phyloP scores from a whole-genome alignment of 768 basidiomycete genomes.

The Agaricus blazei region DNA sequence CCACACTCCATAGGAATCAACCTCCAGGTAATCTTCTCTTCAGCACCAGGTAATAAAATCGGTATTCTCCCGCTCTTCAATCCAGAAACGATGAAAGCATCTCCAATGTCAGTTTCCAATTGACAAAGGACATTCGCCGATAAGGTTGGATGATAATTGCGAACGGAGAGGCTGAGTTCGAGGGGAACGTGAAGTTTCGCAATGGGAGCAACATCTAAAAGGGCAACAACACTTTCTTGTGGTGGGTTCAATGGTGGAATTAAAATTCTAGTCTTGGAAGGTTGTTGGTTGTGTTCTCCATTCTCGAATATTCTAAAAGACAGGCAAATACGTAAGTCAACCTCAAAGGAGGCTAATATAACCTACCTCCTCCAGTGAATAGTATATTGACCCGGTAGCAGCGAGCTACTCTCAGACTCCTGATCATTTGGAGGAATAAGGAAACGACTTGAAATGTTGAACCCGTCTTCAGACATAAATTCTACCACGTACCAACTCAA shows the following conservation, averaged over 20 bases:
- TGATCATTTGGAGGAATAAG: constrained; percentile 33
- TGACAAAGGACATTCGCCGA: constrained; percentile 69
- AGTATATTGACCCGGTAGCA: constrained; percentile 54
- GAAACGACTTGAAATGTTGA: constrained; percentile 51
- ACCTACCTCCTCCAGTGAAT: constrained; percentile 61
- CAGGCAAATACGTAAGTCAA: constrained; percentile 1
- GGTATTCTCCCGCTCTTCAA: constrained; percentile 62
- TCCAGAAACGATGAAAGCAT: constrained; percentile 82
- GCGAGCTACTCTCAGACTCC: constrained; percentile 26
- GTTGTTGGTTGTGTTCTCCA: constrained; percentile 37
- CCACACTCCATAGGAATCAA: constrained; percentile 76
- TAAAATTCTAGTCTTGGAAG: constrained; percentile 43
- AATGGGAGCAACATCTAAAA: constrained; percentile 56
- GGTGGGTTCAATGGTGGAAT: constrained; percentile 65
- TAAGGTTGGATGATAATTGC: constrained; percentile 59
- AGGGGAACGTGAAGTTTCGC: constrained; percentile 62
- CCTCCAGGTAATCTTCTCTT: constrained; percentile 62
- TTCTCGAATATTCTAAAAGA: constrained; percentile 38
- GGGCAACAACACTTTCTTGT: constrained; percentile 56
- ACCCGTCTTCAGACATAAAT: constrained; percentile 60
- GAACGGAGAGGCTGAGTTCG: constrained; percentile 49
- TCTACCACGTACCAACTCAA: constrained; percentile 30
- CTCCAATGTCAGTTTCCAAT: constrained; percentile 62
- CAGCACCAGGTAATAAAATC: constrained; percentile 67
- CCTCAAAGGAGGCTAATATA: constrained; percentile 1